Evolutionary conservation across 2,329 filamentous ascomycete species (phyloP), one percentile per base, ranked within the genome.

Genomic region (Penicillium psychrosexuale): DNA sequence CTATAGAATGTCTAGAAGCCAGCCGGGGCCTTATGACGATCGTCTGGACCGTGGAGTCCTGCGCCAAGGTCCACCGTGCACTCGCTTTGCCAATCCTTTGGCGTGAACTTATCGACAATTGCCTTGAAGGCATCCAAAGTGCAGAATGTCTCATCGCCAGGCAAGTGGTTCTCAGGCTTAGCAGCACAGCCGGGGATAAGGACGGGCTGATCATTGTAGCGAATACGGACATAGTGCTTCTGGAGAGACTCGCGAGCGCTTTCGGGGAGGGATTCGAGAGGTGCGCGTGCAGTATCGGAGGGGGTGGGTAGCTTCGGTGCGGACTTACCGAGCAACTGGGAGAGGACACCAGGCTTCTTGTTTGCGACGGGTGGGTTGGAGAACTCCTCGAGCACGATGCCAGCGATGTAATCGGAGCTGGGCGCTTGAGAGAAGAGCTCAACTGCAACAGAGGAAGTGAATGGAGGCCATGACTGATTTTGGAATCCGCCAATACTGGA

Each of bases 41-140:
- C 69, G 49, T 70, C 63, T 40, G 71, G 73, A 0, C 80, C 82
- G 58, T 83, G 80, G 4, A 80, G 74, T 2, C 78, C 77, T 57
- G 77, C 72, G 40, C 83, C 83, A 37, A 88, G 62, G 62, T 86
- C 86, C 53, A 73, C 73, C 38, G 73, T 70, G 66, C 87, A 90
- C 50, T 83, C 84, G 17, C 73, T 69, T 66, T 82, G 84, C 93
- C 92, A 97, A 70, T 91, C 82, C 55, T 78, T 77, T 0, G 94
- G 94, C 1, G 90, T 94, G 69, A 89, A 95, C 66, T 90, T 91
- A 75, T 97, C 93, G 2, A 94, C 91, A 52, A 97, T 90, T 48
- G 84, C 79, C 74, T 97, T 97, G 80, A 99, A 99, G 0, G 93
- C 91, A 53, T 88, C 84, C 66, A 99, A 74, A 0, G 93, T 97